Base-by-base conservation (phyloP, 139 green algal species). In the Medakamo hakoo region DNA sequence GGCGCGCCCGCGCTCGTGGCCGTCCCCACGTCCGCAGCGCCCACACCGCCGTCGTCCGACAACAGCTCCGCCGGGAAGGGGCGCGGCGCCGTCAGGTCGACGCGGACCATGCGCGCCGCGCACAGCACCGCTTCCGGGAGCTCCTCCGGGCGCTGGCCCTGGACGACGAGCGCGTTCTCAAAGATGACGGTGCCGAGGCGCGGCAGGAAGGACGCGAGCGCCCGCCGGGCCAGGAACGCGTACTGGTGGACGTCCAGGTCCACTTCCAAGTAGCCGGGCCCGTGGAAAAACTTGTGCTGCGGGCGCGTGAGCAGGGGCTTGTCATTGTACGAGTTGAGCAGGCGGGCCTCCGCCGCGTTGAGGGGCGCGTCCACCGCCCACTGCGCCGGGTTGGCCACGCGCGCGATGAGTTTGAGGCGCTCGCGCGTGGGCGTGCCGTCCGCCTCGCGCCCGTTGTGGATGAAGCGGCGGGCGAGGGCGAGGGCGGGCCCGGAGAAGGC, bases 181-280 rank as follows among this genome's bases (percentile, higher is more conserved):
- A 83, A 92, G 0, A 94, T 70, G 2, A 88, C 78, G 1, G 68
- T 67, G 1, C 57, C 55, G 20, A 90, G 58, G 23, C 76, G 68
- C 31, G 55, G 23, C 26, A 73, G 40, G 65, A 63, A 80, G 30
- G 66, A 55, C 66, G 66, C 48, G 32, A 72, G 74, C 2, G 65
- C 75, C 61, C 78, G 84, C 56, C 85, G 77, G 2, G 88, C 88
- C 9, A 95, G 40, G 71, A 80, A 95, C 3, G 84, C 80, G 58
- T 93, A 95, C 27, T 30, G 64, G 74, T 95, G 88, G 20, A 95
- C 69, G 69, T 95, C 81, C 26, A 95, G 55, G 73, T 92, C 84
- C 0, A 95, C 71, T 76, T 93, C 84, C 20, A 89, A 58, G 68
- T 91, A 91, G 52, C 78, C 59, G 2, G 63, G 58, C 27, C 78